Conservation (phyloP, 23 red algal species). For the Pyropia yezoensis region DNA sequence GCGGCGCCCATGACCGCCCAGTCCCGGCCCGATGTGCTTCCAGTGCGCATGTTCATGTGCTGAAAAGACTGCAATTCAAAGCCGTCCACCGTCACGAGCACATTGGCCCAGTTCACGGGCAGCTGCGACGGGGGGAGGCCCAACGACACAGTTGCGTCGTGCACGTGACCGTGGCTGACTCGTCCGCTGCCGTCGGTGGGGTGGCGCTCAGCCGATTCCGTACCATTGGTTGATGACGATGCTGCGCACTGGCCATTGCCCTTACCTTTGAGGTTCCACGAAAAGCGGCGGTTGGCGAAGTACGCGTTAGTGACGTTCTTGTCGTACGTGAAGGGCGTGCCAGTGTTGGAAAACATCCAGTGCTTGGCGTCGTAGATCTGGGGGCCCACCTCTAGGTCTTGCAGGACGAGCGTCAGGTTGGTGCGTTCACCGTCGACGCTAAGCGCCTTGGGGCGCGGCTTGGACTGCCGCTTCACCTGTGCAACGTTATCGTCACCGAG, state of each 20-base stretch:
- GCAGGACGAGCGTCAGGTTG: slow-evolving; percentile 45
- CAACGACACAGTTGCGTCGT: slow-evolving; percentile 25
- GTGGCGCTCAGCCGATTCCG: too few species aligned
- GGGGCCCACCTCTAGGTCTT: slow-evolving; percentile 24
- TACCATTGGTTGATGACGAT: too few species aligned
- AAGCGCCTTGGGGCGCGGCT: too few species aligned
- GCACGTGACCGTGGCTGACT: slow-evolving; percentile 34
- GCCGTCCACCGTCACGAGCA: slow-evolving; percentile 19
- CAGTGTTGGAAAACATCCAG: slow-evolving; percentile 38
- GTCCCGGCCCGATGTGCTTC: neutral
- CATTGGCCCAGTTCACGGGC: slow-evolving; percentile 2
- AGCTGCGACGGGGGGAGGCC: slow-evolving; percentile 4
- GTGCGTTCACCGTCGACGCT: slow-evolving; percentile 16
- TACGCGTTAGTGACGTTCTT: neutral
- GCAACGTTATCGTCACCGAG: too few species aligned
- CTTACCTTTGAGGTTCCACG: slow-evolving; percentile 39
- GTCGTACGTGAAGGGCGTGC: slow-evolving; percentile 20
- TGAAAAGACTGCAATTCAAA: slow-evolving; percentile 29
- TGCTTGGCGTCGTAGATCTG: slow-evolving; percentile 1
- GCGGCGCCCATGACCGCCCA: slow-evolving; percentile 46
- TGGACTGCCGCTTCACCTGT: too few species aligned
- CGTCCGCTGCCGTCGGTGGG: slow-evolving; percentile 35
- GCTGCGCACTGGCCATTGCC: slow-evolving; percentile 25
- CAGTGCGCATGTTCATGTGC: slow-evolving; percentile 49
- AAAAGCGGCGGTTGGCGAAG: slow-evolving; percentile 26